Evolutionary conservation across 805 yeast species (phyloP).

Genomic region (Cyberlindnera galapagoensis): DNA sequence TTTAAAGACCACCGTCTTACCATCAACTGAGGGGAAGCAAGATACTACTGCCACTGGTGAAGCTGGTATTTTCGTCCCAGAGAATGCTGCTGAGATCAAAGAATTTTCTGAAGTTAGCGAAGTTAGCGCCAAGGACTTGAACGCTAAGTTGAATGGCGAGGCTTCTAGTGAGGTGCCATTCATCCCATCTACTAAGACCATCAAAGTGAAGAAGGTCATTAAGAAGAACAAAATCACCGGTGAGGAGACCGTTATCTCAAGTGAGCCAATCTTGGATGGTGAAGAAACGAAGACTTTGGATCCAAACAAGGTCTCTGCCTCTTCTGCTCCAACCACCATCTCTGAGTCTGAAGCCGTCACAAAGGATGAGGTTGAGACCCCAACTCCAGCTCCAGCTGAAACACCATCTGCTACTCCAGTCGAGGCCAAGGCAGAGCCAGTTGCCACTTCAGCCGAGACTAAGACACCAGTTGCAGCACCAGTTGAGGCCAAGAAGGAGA

Average conservation of each 20-base stretch:
- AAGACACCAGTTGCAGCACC: neutral
- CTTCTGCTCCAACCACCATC: slow-evolving; percentile 2
- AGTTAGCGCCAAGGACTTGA: slow-evolving; percentile 54
- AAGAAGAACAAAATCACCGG: slow-evolving; percentile 36
- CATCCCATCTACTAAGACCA: slow-evolving; percentile 21
- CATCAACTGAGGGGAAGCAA: slow-evolving; percentile 36
- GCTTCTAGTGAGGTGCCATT: slow-evolving; percentile 19
- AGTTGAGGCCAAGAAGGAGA: neutral
- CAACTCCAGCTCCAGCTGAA: slow-evolving; percentile 1
- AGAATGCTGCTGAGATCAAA: slow-evolving; percentile 53
- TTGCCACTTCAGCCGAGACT: neutral
- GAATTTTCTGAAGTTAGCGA: slow-evolving; percentile 54
- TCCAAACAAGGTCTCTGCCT: slow-evolving; percentile 11
- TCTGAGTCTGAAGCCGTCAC: slow-evolving; percentile 7
- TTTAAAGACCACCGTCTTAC: slow-evolving; percentile 38
- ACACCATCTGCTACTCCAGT: slow-evolving; percentile 2
- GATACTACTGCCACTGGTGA: slow-evolving; percentile 48
- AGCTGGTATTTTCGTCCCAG: slow-evolving; percentile 64
- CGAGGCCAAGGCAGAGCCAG: slow-evolving; percentile 1
- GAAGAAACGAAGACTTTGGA: slow-evolving; percentile 16
- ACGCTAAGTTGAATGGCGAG: slow-evolving; percentile 32
- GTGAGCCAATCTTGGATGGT: slow-evolving; percentile 22
- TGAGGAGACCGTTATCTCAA: slow-evolving; percentile 30
- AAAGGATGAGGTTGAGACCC: slow-evolving; percentile 2
- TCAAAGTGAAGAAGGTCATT: slow-evolving; percentile 32